Conservation (phyloP, 176 grass and related monocot genomes). For the Lolium perenne region DNA sequence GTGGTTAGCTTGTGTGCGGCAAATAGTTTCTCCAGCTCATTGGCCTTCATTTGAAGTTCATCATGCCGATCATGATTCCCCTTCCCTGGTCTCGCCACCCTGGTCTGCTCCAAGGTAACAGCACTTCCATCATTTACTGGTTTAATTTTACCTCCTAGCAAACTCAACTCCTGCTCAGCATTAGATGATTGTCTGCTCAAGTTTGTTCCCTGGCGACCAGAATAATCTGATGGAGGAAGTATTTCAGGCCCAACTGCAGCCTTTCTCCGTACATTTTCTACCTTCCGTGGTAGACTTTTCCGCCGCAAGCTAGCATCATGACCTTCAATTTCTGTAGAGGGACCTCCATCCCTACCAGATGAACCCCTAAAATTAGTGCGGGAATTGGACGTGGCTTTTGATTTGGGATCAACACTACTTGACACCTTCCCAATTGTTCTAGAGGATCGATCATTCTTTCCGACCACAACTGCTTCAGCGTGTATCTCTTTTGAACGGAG, state of each 20-base stretch:
- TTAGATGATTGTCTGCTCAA: slow-evolving; percentile 53
- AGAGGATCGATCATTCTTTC: slow-evolving; percentile 44
- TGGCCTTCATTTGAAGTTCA: slow-evolving; percentile 86
- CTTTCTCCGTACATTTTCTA: slow-evolving; percentile 53
- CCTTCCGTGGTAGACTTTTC: slow-evolving; percentile 47
- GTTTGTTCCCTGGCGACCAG: slow-evolving; percentile 45
- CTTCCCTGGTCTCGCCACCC: slow-evolving; percentile 51
- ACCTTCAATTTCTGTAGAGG: slow-evolving; percentile 48
- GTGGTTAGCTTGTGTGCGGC: slow-evolving; percentile 82
- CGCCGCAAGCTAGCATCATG: slow-evolving; percentile 43
- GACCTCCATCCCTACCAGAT: slow-evolving; percentile 42
- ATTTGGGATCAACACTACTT: slow-evolving; percentile 47
- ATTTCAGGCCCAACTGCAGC: slow-evolving; percentile 42
- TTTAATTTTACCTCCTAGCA: slow-evolving; percentile 42
- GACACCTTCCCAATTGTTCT: slow-evolving; percentile 53
- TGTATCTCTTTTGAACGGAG: slow-evolving; percentile 49
- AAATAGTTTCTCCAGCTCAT: slow-evolving; percentile 94
- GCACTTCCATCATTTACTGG: slow-evolving; percentile 39
- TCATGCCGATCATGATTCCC: slow-evolving; percentile 79
- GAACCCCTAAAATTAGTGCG: slow-evolving; percentile 46
- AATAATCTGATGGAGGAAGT: slow-evolving; percentile 44
- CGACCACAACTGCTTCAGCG: slow-evolving; percentile 38
- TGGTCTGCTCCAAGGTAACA: slow-evolving; percentile 47
- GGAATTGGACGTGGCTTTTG: slow-evolving; percentile 53
- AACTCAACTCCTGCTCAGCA: slow-evolving; percentile 50